Conservation (phyloP, 768 basidiomycete species). For the Rhodotorula graminis region DNA sequence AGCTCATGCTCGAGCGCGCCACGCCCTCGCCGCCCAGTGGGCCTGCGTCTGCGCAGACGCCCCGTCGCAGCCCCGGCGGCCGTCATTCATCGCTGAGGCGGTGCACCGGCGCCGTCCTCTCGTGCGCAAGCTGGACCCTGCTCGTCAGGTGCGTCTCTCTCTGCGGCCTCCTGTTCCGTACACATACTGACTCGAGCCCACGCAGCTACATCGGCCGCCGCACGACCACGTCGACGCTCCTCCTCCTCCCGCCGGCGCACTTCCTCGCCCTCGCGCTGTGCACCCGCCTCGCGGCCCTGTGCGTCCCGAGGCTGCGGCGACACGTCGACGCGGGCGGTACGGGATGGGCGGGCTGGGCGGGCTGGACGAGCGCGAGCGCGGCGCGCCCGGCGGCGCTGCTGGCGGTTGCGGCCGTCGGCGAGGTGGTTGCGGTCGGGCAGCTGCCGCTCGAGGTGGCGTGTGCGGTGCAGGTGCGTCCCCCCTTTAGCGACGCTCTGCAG, state of each 20-base stretch:
- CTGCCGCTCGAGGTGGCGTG: neutral
- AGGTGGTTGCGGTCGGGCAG: neutral
- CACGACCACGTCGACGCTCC: neutral
- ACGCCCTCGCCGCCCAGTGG: too few relatives aligned
- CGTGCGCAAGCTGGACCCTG: too few relatives aligned
- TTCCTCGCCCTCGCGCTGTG: neutral
- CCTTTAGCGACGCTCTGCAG: too few relatives aligned
- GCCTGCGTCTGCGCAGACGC: too few relatives aligned
- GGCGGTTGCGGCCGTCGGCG: neutral
- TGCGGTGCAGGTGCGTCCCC: neutral
- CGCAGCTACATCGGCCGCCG: conserved; percentile 3
- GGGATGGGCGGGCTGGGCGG: neutral
- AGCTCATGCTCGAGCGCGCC: too few relatives aligned
- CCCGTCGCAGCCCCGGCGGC: too few relatives aligned
- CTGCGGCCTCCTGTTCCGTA: neutral
- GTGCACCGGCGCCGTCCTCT: too few relatives aligned
- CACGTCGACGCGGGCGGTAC: too few relatives aligned
- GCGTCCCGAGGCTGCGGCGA: too few relatives aligned
- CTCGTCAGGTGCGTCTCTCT: too few relatives aligned
- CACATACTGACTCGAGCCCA: neutral
- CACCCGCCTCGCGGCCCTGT: neutral
- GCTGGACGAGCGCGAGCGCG: neutral
- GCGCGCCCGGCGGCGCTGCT: neutral
- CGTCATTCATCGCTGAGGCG: too few relatives aligned
- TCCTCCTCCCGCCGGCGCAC: neutral